Evolutionary conservation across 1,284 basidiomycete genomes (phyloP).

Genomic region (Trichosporon inkin): DNA sequence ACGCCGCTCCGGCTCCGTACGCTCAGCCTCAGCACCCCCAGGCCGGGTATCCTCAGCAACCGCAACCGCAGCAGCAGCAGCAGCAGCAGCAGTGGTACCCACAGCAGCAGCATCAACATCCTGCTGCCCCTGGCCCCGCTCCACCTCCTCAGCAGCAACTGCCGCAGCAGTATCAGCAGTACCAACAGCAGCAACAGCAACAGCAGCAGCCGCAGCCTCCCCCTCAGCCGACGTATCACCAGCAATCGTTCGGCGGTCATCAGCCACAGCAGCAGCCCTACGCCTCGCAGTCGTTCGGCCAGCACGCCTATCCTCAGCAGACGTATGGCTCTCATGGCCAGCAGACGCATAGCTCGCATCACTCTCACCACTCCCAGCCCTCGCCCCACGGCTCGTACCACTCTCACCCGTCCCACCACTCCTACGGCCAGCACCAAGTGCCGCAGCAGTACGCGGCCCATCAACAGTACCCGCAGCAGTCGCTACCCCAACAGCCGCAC

Average conservation of each 20-base stretch:
- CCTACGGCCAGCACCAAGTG: conserved; percentile 1
- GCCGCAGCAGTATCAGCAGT: not conserved
- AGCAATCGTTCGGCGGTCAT: conserved; percentile 1
- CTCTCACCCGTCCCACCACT: conserved; percentile 1
- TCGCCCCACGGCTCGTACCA: conserved; percentile 2
- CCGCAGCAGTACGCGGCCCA: not conserved
- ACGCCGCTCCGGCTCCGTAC: not conserved
- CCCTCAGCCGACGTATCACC: not conserved
- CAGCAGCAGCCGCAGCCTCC: not conserved
- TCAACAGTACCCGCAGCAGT: conserved; percentile 6
- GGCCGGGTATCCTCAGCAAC: not conserved
- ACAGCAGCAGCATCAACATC: not conserved
- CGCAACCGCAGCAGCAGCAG: not conserved
- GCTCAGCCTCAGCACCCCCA: not conserved
- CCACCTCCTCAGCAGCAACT: not conserved
- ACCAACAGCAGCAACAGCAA: not conserved
- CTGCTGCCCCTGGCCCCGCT: not conserved
- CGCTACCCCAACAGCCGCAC: not conserved
- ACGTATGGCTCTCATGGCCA: conserved; percentile 1
- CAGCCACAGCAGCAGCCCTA: conserved; percentile 1
- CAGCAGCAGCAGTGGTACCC: not conserved
- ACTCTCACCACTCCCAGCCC: conserved; percentile 5
- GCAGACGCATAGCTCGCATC: not conserved
- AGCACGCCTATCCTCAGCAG: conserved; percentile 3
- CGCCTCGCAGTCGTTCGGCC: conserved; percentile 4